phyloP scores from a whole-genome alignment of 2,329 filamentous ascomycete genomes.

The Lasiodiplodia citricola region DNA sequence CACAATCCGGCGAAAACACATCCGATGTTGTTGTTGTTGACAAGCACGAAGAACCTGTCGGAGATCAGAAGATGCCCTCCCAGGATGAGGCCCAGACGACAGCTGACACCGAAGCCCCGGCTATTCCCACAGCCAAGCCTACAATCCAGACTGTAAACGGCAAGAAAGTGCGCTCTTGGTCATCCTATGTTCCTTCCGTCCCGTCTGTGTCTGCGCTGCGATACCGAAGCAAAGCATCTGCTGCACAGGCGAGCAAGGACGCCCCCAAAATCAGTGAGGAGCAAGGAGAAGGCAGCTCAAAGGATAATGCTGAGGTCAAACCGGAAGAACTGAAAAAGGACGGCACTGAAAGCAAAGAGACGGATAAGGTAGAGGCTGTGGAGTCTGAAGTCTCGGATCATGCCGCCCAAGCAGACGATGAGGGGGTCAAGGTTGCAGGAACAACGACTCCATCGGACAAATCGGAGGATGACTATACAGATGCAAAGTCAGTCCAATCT shows the following conservation, averaged over 20 bases:
- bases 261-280: slow-evolving; percentile 30
- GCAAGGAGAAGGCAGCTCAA: background rate
- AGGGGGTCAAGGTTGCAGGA: slow-evolving; percentile 4
- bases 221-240: background rate
- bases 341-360: slow-evolving; percentile 22
- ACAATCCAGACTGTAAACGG: slow-evolving; percentile 31
- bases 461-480: slow-evolving; percentile 40
- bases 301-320: background rate
- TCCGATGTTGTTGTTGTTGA: background rate
- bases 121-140: slow-evolving; percentile 29
- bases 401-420: background rate
- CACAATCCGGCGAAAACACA: slow-evolving; percentile 21
- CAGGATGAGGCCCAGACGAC: slow-evolving; percentile 8
- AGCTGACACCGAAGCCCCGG: background rate
- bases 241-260: slow-evolving; percentile 29
- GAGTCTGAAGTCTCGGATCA: background rate
- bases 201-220: background rate
- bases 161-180: slow-evolving; percentile 9
- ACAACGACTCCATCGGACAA: slow-evolving; percentile 34
- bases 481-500: slow-evolving; percentile 31
- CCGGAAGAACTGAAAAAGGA: slow-evolving; percentile 14
- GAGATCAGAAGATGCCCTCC: background rate
- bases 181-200: slow-evolving; percentile 29
- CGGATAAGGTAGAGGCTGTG: slow-evolving; percentile 15
- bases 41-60: background rate